Conservation (phyloP, 2,329 filamentous ascomycete species). For the Blumeria graminis region DNA sequence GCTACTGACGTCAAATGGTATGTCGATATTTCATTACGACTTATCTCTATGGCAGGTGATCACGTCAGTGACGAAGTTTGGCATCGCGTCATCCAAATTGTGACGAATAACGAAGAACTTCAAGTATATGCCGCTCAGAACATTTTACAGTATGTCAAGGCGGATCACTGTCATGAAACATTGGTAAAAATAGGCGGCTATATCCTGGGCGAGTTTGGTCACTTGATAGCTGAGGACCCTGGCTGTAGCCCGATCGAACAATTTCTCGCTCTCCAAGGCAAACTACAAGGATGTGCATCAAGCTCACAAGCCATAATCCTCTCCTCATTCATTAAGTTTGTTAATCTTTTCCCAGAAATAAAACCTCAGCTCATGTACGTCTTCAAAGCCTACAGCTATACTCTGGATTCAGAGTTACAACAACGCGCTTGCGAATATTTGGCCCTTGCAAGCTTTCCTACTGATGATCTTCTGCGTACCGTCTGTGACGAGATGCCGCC, state of each 20-base stretch:
- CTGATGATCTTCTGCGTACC: constrained; percentile 76
- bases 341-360: constrained; percentile 96
- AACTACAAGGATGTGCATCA: constrained; percentile 71
- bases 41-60: constrained; percentile 91
- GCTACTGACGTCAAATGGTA: constrained; percentile 98
- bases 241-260: constrained; percentile 94
- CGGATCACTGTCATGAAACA: constrained; percentile 86
- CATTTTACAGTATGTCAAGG: constrained; percentile 75
- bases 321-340: constrained; percentile 90
- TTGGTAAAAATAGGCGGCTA: constrained; percentile 95
- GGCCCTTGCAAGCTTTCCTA: constrained; percentile 58
- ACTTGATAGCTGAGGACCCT: constrained; percentile 77
- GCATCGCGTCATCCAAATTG: constrained; percentile 96
- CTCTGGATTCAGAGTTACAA: constrained; percentile 82
- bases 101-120: constrained; percentile 95
- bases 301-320: constrained; percentile 82
- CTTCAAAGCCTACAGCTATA: constrained; percentile 82
- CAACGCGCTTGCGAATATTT: constrained; percentile 93
- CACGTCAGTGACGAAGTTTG: constrained; percentile 98
- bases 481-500: constrained; percentile 98
- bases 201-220: constrained; percentile 86
- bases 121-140: constrained; percentile 93
- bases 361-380: constrained; percentile 81
- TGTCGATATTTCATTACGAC: constrained; percentile 81
- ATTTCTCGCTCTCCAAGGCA: constrained; percentile 74